phyloP scores from a whole-genome alignment of 1,284 basidiomycete species.

The Austroboletus novae-zelandiae region DNA sequence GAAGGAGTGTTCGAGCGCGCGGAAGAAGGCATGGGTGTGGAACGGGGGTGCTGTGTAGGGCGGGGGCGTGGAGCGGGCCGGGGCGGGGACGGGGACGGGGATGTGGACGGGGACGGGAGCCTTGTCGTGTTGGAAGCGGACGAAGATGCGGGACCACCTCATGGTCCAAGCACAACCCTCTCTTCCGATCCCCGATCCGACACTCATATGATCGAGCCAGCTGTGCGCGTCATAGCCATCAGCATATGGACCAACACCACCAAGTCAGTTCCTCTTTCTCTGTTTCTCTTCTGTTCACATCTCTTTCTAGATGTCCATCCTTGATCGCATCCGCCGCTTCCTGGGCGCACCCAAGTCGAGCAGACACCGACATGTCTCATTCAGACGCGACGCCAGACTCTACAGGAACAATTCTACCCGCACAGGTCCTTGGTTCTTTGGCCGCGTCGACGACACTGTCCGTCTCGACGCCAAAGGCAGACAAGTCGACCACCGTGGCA shows the following conservation, averaged over 20 bases:
- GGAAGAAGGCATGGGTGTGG: constrained; percentile 64
- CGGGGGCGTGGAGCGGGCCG: constrained; percentile 11
- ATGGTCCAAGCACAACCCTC: constrained; percentile 1
- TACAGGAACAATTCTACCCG: constrained; percentile 19
- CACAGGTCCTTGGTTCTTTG: constrained; percentile 21
- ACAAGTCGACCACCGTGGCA: constrained; percentile 26
- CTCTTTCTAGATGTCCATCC: constrained; percentile 12
- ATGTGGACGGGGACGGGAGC: not conserved
- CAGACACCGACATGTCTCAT: constrained; percentile 2
- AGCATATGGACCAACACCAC: not conserved
- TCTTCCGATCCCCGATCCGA: constrained; percentile 22
- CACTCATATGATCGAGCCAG: not conserved
- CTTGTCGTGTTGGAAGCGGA: constrained; percentile 17
- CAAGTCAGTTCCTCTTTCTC: not conserved
- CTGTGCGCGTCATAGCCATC: not conserved
- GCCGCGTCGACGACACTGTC: constrained; percentile 14
- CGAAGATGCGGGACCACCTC: constrained; percentile 13
- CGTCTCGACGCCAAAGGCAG: constrained; percentile 26
- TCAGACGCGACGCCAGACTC: constrained; percentile 16
- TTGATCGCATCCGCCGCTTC: constrained; percentile 28
- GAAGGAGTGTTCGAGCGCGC: constrained; percentile 66
- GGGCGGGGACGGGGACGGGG: constrained; percentile 15
- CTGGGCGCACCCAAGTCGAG: constrained; percentile 13
- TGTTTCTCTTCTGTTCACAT: not conserved
- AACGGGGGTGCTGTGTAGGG: constrained; percentile 53